phyloP scores from a whole-genome alignment of 768 basidiomycete species.

The Boletus coccyginus region DNA sequence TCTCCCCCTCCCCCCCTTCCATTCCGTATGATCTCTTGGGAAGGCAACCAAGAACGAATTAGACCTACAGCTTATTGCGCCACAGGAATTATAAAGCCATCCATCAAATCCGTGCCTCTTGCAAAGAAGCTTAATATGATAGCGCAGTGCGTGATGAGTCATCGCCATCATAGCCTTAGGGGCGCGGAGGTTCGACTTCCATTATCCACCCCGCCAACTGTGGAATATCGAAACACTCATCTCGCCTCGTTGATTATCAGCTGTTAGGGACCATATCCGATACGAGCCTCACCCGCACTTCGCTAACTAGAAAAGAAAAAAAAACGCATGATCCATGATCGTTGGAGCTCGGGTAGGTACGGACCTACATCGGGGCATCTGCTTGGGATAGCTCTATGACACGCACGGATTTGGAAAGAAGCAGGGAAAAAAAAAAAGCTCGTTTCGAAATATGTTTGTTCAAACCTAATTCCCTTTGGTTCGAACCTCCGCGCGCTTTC shows the following conservation, averaged over 20 bases:
- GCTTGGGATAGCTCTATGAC: background rate
- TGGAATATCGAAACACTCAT: background rate
- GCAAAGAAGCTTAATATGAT: background rate
- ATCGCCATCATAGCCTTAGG: background rate
- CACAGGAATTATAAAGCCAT: background rate
- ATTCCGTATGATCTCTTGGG: background rate
- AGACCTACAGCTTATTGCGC: background rate
- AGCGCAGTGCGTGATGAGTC: background rate
- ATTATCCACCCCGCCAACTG: background rate
- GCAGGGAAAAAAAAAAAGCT: background rate
- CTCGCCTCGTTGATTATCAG: background rate
- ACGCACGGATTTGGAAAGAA: background rate
- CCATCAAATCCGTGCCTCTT: background rate
- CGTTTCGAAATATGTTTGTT: background rate
- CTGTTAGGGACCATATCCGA: background rate
- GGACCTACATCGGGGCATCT: conserved; percentile 9
- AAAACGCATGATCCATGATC: background rate
- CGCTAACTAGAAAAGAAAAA: conserved; percentile 5
- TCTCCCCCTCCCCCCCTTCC: background rate
- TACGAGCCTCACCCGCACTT: conserved; percentile 20
- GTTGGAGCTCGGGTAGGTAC: conserved; percentile 2
- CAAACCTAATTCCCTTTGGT: conserved; percentile 6
- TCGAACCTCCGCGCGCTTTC: conserved; percentile 8
- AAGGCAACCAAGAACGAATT: background rate
- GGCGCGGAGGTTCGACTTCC: background rate